Evolutionary conservation across 2,329 filamentous ascomycete genomes (phyloP).

Genomic region (Pseudocercospora pini-densiflorae): DNA sequence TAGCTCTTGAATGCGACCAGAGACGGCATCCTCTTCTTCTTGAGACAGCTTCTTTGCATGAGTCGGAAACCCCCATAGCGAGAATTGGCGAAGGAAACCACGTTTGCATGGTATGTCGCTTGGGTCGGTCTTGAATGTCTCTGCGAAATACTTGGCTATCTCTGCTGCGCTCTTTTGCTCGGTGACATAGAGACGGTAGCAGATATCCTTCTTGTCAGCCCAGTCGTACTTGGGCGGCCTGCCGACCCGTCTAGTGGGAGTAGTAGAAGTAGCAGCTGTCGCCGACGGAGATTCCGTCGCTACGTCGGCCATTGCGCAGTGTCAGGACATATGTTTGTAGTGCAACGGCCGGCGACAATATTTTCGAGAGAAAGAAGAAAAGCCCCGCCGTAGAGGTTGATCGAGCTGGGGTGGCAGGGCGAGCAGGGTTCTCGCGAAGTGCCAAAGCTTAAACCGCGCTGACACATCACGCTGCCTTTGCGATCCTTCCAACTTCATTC

Average conservation of each 20-base stretch:
- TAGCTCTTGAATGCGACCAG: conserved; percentile 72
- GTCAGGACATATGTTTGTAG: not conserved
- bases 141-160: conserved; percentile 70
- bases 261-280: not conserved
- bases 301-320: not conserved
- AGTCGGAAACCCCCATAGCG: conserved; percentile 73
- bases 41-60: conserved; percentile 71
- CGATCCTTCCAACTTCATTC: not conserved
- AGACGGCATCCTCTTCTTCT: conserved; percentile 70
- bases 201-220: conserved; percentile 68
- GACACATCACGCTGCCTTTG: not conserved
- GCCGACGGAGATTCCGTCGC: not conserved
- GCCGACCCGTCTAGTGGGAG: conserved; percentile 4
- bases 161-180: conserved; percentile 75
- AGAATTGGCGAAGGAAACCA: conserved; percentile 35
- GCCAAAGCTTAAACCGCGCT: not conserved
- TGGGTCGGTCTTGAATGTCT: conserved; percentile 46
- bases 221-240: conserved; percentile 58
- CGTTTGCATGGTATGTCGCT: conserved; percentile 60
- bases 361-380: not conserved
- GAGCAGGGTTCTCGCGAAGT: not conserved
- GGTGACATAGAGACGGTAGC: conserved; percentile 75
- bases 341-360: not conserved
- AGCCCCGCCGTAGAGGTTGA: not conserved
- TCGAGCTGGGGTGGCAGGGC: not conserved